These are phyloP conservation scores for Penicillium sp. DNA, from an alignment of 2,329 filamentous ascomycete genomes.

Conservation along the genomic window DNA sequence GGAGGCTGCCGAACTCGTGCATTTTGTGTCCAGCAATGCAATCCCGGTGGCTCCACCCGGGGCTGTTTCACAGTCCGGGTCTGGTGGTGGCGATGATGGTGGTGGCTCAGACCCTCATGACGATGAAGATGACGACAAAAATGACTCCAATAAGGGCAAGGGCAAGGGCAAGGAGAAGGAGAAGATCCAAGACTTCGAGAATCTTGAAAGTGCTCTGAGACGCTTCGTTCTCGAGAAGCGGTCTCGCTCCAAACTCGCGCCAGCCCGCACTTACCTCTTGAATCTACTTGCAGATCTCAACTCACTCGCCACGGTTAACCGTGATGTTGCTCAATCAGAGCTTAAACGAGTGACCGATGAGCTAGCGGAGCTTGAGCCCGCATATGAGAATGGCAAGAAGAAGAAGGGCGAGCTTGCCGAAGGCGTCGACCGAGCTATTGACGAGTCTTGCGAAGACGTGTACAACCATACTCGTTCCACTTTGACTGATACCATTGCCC, in stretches of 20 bases:
- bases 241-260: slow-evolving; percentile 89
- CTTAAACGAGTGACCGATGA: slow-evolving; percentile 78
- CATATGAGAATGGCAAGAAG: slow-evolving; percentile 78
- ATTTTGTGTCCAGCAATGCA: slow-evolving; percentile 96
- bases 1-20: slow-evolving; percentile 86
- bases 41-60: slow-evolving; percentile 69
- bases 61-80: slow-evolving; percentile 48
- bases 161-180: slow-evolving; percentile 87
- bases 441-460: slow-evolving; percentile 78
- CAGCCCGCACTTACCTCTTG: slow-evolving; percentile 89
- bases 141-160: slow-evolving; percentile 62
- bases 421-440: slow-evolving; percentile 75
- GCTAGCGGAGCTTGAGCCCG: slow-evolving; percentile 76
- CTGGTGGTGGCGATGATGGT: slow-evolving; percentile 55
- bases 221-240: slow-evolving; percentile 95
- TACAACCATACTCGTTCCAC: slow-evolving; percentile 78
- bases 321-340: slow-evolving; percentile 80
- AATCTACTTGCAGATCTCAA: slow-evolving; percentile 89
- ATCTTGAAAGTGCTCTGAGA: slow-evolving; percentile 80
- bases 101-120: slow-evolving; percentile 50
- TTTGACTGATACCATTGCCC: slow-evolving; percentile 70
- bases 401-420: slow-evolving; percentile 77
- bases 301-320: slow-evolving; percentile 78
- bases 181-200: slow-evolving; percentile 84
- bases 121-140: slow-evolving; percentile 55